A percentile compares a stretch with the other conserved stretches of the same genome.
phyloP scores from a whole-genome alignment of 306 rosid species.

The Bauhinia variegata region DNA sequence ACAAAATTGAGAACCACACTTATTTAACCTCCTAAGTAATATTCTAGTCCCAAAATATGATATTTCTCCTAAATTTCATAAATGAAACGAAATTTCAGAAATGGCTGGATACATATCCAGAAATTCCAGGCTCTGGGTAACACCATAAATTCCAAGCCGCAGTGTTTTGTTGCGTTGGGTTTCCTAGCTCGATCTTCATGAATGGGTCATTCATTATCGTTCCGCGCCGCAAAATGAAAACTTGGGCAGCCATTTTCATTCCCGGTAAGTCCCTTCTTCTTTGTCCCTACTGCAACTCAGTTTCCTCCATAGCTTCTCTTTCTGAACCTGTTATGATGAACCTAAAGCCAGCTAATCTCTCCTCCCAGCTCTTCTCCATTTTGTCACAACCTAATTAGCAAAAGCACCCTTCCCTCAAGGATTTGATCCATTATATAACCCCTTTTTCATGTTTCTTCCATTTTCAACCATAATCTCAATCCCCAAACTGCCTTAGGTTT shows the following conservation, averaged over 20 bases:
- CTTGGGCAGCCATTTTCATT: no score
- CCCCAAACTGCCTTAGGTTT: constrained; percentile 55
- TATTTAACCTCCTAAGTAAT: no score
- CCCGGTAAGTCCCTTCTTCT: constrained; percentile 40
- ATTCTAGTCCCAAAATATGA: no score
- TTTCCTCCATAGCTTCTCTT: constrained; percentile 49
- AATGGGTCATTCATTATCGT: no score
- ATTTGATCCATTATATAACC: constrained; percentile 48
- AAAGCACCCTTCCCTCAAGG: constrained; percentile 57
- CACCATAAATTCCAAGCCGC: not conserved
- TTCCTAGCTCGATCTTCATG: no score
- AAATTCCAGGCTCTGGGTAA: no score
- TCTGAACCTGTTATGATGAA: constrained; percentile 16
- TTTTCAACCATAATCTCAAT: constrained; percentile 43
- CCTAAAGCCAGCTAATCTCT: constrained; percentile 39
- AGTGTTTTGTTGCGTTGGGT: constrained; percentile 25
- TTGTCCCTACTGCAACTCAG: constrained; percentile 24
- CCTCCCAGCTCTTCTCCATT: constrained; percentile 54
- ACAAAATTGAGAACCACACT: no score
- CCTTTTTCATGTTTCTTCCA: constrained; percentile 53
- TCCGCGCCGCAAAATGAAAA: no score
- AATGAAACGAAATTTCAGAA: no score
- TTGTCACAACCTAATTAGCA: constrained; percentile 65
- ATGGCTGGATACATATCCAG: no score
- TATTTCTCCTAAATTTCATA: no score